phyloP scores from a whole-genome alignment of 75 land plant genomes.

The Picea glauca region DNA sequence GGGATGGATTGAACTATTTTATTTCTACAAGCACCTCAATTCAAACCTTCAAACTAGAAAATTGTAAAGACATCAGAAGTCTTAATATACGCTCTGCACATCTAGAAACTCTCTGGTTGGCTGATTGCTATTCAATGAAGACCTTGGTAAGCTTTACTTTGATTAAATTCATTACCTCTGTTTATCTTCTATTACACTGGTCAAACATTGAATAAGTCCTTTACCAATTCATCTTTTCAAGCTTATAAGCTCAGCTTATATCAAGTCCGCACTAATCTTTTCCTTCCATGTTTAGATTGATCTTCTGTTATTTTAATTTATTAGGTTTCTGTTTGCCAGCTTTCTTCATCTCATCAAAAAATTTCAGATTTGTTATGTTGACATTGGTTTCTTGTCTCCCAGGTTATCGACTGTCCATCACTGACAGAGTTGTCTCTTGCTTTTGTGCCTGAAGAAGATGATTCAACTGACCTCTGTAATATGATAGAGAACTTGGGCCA shows the following conservation, averaged over 20 bases:
- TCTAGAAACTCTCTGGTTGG: conserved; percentile 63
- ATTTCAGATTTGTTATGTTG: background rate
- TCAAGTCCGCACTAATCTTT: no score
- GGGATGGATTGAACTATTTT: conserved; percentile 65
- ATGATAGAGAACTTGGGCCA: conserved; percentile 43
- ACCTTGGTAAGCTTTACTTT: conserved; percentile 30
- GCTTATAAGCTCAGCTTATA: background rate
- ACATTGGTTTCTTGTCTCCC: background rate
- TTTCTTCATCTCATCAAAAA: conserved; percentile 1
- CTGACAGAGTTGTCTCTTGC: conserved; percentile 57
- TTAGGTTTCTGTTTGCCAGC: background rate
- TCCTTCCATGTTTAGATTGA: background rate
- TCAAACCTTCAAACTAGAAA: conserved; percentile 54
- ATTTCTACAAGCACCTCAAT: conserved; percentile 46
- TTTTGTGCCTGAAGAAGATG: conserved; percentile 55
- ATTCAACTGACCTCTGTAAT: conserved; percentile 52
- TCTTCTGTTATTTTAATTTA: background rate
- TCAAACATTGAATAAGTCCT: background rate
- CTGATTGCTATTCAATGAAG: conserved; percentile 53
- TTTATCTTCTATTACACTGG: background rate
- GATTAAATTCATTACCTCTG: conserved; percentile 1
- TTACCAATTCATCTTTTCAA: background rate
- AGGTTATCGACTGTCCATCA: conserved; percentile 69
- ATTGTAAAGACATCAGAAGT: conserved; percentile 49
- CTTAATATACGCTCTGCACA: conserved; percentile 43